Evolutionary conservation across 768 basidiomycete genomes (phyloP), one percentile per base, ranked within the genome.

Genomic region (Calvatia gigantea): DNA sequence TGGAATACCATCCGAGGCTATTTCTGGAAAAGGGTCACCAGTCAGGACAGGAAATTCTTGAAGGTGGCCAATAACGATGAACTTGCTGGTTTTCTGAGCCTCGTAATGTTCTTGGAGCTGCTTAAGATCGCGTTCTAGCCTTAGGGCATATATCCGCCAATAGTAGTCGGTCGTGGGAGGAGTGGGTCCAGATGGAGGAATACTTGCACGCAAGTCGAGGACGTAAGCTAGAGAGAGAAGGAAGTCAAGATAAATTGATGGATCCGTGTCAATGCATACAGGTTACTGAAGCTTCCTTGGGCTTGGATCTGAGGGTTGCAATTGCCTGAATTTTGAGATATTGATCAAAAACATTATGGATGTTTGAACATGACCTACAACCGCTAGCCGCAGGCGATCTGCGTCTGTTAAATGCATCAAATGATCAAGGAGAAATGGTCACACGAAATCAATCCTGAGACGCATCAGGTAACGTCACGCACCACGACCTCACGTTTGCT

Each of bases 301-400:
- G 79, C 55, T 78, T 81, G 64, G 69, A 71, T 65, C 71, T 75
- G 28, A 82, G 65, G 7, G 75, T 74, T 19, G 71, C 65, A 23
- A 83, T 61, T 8, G 79, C 81, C 81, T 83, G 42, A 32, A 37
- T 15, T 1, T 19, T 6, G 27, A 44, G 46, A 19, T 12, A 8
- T 21, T 58, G 54, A 51, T 48, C 33, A 38, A 38, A 53, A 23
- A 54, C 15, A 29, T 15, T 23, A 39, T 35, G 4, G 23, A 19
- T 39, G 33, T 47, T n/a, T 11, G 46, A 39, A 29, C 29, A 45
- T 28, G 54, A 65, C 73, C 37, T 47, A 77, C 78, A 46, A 79
- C 66, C 33, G 73, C 70, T 38, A 81, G 67, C 38, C 79, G 75
- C 19, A 79, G 60, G 50, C 67, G 60, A 60, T 76, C 74, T 47